These are phyloP conservation scores for Hirschfeldia incana DNA, from an alignment of 345 rosid species.

Conservation along the genomic window DNA sequence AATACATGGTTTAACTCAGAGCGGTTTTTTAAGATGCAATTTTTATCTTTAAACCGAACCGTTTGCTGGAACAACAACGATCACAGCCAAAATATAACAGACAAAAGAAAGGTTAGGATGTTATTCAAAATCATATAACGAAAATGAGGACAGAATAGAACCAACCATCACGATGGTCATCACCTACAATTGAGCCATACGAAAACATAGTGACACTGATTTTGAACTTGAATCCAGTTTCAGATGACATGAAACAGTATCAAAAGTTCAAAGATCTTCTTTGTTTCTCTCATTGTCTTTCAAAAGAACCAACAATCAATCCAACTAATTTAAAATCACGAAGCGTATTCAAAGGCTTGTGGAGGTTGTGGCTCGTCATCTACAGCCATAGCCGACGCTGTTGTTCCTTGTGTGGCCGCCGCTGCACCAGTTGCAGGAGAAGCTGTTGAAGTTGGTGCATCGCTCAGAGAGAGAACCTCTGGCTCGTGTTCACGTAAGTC, in stretches of 20 bases:
- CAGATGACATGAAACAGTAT: neutral
- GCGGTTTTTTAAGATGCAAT: too few species aligned
- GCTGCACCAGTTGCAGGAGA: slow-evolving; percentile 63
- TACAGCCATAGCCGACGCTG: slow-evolving; percentile 81
- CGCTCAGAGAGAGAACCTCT: slow-evolving; percentile 87
- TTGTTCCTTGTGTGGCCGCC: slow-evolving; percentile 49
- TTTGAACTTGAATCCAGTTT: neutral
- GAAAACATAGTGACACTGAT: neutral
- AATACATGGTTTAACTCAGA: too few species aligned
- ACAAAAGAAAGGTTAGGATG: too few species aligned
- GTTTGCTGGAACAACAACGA: too few species aligned
- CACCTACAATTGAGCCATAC: too few species aligned
- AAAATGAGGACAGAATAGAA: too few species aligned
- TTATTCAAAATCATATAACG: too few species aligned
- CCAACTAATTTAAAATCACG: slow-evolving; percentile 30
- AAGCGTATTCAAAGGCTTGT: slow-evolving; percentile 79
- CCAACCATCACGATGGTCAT: too few species aligned
- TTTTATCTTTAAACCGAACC: too few species aligned
- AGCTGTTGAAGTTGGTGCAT: slow-evolving; percentile 70
- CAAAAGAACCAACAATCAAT: slow-evolving; percentile 7
- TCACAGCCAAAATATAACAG: too few species aligned
- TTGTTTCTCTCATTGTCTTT: slow-evolving; percentile 16
- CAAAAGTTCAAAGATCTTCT: neutral
- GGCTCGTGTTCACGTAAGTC: slow-evolving; percentile 74
- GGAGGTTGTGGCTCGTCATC: slow-evolving; percentile 99